Evolutionary conservation across 225 moss, liverwort and hornwort genomes (phyloP).

Genomic region (Polytrichum formosum): DNA sequence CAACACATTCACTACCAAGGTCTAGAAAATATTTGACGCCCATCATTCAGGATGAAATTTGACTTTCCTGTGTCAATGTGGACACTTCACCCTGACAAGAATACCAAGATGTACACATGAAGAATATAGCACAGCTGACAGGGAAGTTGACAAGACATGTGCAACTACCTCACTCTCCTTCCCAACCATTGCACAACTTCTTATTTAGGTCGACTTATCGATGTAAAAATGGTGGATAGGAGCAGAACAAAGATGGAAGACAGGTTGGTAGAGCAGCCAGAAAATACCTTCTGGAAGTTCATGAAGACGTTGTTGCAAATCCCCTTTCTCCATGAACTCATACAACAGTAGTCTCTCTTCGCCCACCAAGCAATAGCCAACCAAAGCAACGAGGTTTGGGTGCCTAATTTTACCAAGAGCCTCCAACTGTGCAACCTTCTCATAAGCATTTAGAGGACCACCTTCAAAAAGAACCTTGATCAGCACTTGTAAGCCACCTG

Average conservation of each 20-base stretch:
- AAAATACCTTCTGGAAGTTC: constrained; percentile 66
- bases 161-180: not conserved
- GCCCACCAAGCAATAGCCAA: constrained; percentile 74
- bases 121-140: no score
- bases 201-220: not conserved
- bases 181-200: not conserved
- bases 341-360: constrained; percentile 68
- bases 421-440: constrained; percentile 63
- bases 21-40: no score
- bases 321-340: constrained; percentile 76
- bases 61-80: no score
- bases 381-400: constrained; percentile 62
- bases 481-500: constrained; percentile 57
- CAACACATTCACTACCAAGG: no score
- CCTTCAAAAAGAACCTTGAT: constrained; percentile 81
- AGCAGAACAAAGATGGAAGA: not conserved
- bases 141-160: not conserved
- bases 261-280: not conserved
- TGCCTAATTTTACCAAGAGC: constrained; percentile 67
- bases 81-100: no score
- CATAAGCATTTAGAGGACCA: constrained; percentile 45
- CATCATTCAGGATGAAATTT: no score
- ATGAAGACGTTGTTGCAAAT: constrained; percentile 62
- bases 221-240: not conserved
- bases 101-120: no score